A percentile compares a stretch with the other conserved stretches of the same genome.
These are phyloP conservation scores for Canna indica DNA, from an alignment of 176 grass and related monocot genomes.

Conservation along the genomic window DNA sequence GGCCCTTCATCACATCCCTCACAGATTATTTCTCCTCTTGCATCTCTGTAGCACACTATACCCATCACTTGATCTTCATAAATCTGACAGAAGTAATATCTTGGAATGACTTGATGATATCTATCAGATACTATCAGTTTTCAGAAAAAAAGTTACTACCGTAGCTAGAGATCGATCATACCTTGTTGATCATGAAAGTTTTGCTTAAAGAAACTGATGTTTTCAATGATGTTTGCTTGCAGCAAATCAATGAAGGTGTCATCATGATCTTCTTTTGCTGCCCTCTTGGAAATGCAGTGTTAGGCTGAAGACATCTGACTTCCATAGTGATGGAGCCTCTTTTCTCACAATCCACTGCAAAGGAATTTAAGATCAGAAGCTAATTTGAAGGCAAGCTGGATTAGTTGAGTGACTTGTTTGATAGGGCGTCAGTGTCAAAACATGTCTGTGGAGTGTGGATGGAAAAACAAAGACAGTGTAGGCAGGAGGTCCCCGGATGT, in stretches of 20 bases:
- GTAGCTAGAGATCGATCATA: too few relatives aligned
- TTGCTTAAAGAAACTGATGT: not conserved
- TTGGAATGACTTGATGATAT: not conserved
- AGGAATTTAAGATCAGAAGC: not conserved
- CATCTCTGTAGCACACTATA: conserved; percentile 40
- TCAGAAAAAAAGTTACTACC: not conserved
- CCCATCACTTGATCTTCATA: conserved; percentile 43
- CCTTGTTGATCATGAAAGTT: not conserved
- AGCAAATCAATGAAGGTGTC: too few relatives aligned
- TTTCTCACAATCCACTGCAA: not conserved
- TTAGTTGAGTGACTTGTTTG: not conserved
- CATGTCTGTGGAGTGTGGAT: not conserved
- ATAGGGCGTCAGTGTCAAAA: not conserved
- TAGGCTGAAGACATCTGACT: not conserved
- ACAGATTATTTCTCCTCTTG: conserved; percentile 36
- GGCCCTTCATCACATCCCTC: conserved; percentile 47
- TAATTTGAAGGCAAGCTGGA: not conserved
- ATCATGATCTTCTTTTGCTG: too few relatives aligned
- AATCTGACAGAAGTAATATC: conserved; percentile 22
- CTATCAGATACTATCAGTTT: not conserved
- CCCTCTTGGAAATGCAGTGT: not conserved
- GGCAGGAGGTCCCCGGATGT: not conserved
- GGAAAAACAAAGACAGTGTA: not conserved
- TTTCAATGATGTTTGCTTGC: not conserved
- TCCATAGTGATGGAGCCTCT: not conserved